Conservation (phyloP, 352 stramenopile species). For the Phytopythium chamaehyphon region DNA sequence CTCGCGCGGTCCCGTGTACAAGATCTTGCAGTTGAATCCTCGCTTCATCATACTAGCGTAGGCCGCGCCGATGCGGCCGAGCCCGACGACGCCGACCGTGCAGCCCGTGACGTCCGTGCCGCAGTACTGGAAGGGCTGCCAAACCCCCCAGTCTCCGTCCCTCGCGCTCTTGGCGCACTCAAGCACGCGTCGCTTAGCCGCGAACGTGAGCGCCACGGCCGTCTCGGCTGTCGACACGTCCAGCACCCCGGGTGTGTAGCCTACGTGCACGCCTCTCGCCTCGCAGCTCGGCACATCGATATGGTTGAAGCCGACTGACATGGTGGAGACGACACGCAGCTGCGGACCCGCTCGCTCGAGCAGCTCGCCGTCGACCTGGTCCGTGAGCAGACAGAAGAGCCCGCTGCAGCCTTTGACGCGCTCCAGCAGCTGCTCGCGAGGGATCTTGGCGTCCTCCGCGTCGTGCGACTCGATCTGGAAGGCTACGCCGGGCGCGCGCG, state of each 20-base stretch:
- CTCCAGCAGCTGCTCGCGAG: slow-evolving; percentile 40
- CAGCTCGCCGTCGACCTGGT: slow-evolving; percentile 67
- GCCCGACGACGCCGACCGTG: slow-evolving; percentile 79
- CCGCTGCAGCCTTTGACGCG: slow-evolving; percentile 43
- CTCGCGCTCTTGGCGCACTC: slow-evolving; percentile 74
- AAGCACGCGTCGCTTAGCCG: slow-evolving; percentile 49
- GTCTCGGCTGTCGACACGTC: slow-evolving; percentile 80
- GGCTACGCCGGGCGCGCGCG: slow-evolving; percentile 9
- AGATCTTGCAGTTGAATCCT: slow-evolving; percentile 79
- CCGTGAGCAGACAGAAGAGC: slow-evolving; percentile 66
- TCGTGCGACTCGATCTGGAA: slow-evolving; percentile 19
- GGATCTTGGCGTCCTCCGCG: slow-evolving; percentile 30
- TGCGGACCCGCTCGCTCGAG: slow-evolving; percentile 47
- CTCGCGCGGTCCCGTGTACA: slow-evolving; percentile 70
- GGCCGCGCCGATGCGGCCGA: slow-evolving; percentile 84
- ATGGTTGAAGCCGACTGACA: slow-evolving; percentile 91
- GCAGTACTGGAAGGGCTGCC: slow-evolving; percentile 81
- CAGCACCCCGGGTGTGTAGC: slow-evolving; percentile 83
- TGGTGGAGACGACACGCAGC: slow-evolving; percentile 73
- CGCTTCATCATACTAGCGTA: slow-evolving; percentile 79
- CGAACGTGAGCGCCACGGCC: slow-evolving; percentile 64
- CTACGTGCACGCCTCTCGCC: slow-evolving; percentile 60
- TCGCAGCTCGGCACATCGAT: slow-evolving; percentile 82
- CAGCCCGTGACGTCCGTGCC: slow-evolving; percentile 60
- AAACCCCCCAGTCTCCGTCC: slow-evolving; percentile 68